Evolutionary conservation across 257 asterid species (phyloP).

Genomic region (Solanum sitiens): DNA sequence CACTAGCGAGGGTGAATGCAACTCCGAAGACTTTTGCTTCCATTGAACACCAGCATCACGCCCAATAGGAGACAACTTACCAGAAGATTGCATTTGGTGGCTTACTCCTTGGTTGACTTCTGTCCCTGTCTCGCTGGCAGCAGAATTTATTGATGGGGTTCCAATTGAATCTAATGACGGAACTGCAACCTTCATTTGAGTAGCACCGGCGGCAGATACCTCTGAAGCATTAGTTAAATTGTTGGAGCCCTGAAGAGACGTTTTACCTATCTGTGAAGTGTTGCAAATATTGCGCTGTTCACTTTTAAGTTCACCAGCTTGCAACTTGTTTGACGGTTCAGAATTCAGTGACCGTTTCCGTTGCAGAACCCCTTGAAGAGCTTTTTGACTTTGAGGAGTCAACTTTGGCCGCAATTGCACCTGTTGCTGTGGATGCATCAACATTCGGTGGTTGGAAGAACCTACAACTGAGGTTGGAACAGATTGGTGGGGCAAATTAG

Average conservation of each 20-base stretch:
- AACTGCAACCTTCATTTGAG: slow-evolving; percentile 45
- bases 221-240: slow-evolving; percentile 21
- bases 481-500: slow-evolving; percentile 36
- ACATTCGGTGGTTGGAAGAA: slow-evolving; percentile 34
- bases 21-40: slow-evolving; percentile 37
- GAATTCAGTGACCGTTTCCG: slow-evolving; percentile 33
- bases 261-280: slow-evolving; percentile 28
- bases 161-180: slow-evolving; percentile 31
- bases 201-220: slow-evolving; percentile 22
- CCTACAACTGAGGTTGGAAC: slow-evolving; percentile 21
- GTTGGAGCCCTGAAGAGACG: slow-evolving; percentile 21
- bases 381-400: slow-evolving; percentile 40
- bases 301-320: slow-evolving; percentile 27
- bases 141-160: slow-evolving; percentile 24
- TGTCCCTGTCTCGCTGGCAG: slow-evolving; percentile 27
- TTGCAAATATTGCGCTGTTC: slow-evolving; percentile 35
- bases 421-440: slow-evolving; percentile 15
- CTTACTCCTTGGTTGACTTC: slow-evolving; percentile 39
- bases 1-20: slow-evolving; percentile 27
- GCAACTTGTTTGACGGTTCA: slow-evolving; percentile 28
- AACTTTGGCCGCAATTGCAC: slow-evolving; percentile 41
- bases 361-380: slow-evolving; percentile 37
- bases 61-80: slow-evolving; percentile 27
- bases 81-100: slow-evolving; percentile 43
- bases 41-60: slow-evolving; percentile 37